phyloP scores from a whole-genome alignment of 805 yeast genomes.

The Ogataea henricii region DNA sequence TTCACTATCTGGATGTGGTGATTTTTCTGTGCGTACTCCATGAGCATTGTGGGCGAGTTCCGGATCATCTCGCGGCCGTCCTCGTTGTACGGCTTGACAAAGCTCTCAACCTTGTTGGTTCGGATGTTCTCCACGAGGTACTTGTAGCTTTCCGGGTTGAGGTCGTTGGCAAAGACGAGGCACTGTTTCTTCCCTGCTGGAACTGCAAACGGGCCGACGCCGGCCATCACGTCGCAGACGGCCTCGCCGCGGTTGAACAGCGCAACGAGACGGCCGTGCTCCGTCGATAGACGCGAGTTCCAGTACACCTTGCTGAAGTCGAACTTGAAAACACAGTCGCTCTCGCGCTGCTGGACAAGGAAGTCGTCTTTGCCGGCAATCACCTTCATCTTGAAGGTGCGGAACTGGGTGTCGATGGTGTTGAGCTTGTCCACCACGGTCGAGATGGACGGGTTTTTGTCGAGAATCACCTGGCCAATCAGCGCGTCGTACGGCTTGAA shows the following conservation, averaged over 20 bases:
- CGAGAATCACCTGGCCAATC: conserved; percentile 88
- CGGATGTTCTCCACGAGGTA: conserved; percentile 66
- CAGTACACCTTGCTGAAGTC: conserved; percentile 95
- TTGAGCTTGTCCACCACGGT: conserved; percentile 94
- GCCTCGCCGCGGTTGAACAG: conserved; percentile 64
- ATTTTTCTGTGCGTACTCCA: conserved; percentile 45
- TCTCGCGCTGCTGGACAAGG: conserved; percentile 82
- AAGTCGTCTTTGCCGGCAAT: conserved; percentile 82
- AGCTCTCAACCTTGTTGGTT: conserved; percentile 59
- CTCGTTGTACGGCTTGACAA: conserved; percentile 64
- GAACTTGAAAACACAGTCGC: conserved; percentile 81
- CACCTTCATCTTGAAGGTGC: conserved; percentile 93
- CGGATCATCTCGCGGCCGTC: conserved; percentile 86
- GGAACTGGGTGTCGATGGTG: conserved; percentile 79
- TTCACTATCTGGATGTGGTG: conserved; percentile 40
- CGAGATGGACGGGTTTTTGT: conserved; percentile 76
- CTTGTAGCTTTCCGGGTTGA: conserved; percentile 83
- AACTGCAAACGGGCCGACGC: conserved; percentile 97
- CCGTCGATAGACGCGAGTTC: conserved; percentile 94
- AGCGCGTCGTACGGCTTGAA: conserved; percentile 77
- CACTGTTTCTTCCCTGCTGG: conserved; percentile 90
- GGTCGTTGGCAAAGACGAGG: conserved; percentile 86
- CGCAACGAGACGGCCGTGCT: conserved; percentile 78
- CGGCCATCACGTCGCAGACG: conserved; percentile 95
- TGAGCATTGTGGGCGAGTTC: conserved; percentile 53